Evolutionary conservation across 345 rosid genomes (phyloP).

Genomic region (Anacardium occidentale): DNA sequence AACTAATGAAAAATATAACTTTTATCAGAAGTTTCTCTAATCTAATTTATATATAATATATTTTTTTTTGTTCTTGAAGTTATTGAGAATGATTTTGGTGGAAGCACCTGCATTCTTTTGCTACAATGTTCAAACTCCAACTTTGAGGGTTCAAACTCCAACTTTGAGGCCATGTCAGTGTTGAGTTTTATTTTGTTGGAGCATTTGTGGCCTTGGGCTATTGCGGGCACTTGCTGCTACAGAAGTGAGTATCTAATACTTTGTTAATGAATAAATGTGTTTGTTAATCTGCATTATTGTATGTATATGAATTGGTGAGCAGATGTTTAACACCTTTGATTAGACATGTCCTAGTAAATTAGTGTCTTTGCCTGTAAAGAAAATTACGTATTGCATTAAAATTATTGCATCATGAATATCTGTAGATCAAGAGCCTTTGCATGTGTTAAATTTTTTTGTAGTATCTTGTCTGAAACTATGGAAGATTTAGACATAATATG

Average conservation of each 20-base stretch:
- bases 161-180: conserved; percentile 53
- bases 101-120: conserved; percentile 58
- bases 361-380: too few species aligned
- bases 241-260: conserved; percentile 43
- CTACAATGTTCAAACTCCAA: conserved; percentile 59
- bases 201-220: conserved; percentile 61
- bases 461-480: too few species aligned
- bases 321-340: too few species aligned
- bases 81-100: conserved; percentile 52
- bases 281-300: background rate
- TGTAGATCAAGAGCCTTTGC: too few species aligned
- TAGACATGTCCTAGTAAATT: too few species aligned
- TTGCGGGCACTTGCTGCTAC: conserved; percentile 64
- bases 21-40: background rate
- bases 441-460: too few species aligned
- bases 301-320: background rate
- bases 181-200: conserved; percentile 69
- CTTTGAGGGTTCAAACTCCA: conserved; percentile 59
- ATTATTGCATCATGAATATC: too few species aligned
- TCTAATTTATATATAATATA: background rate
- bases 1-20: background rate
- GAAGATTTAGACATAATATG: too few species aligned
- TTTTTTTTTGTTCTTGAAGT: conserved; percentile 38
- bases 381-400: too few species aligned
- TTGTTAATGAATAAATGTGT: too few species aligned